These are phyloP conservation scores for Phytopythium kandeliae DNA, from an alignment of 352 stramenopile genomes.

Conservation along the genomic window DNA sequence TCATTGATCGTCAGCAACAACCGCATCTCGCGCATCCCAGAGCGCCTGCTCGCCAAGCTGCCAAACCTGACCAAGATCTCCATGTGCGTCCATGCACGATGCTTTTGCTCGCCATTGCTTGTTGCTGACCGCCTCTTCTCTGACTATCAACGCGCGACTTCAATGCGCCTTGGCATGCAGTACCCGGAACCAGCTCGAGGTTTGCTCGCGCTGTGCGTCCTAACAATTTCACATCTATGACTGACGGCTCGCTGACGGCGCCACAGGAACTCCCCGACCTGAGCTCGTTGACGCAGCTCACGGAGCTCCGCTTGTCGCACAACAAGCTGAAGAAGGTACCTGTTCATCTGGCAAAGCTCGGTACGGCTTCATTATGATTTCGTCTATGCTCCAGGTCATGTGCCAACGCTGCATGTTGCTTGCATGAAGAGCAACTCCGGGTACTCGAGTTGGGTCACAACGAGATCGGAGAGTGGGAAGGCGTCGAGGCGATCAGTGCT, in stretches of 20 bases:
- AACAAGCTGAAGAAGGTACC: slow-evolving; percentile 75
- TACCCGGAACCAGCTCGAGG: slow-evolving; percentile 72
- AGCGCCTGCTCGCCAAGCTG: slow-evolving; percentile 56
- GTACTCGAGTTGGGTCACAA: slow-evolving; percentile 82
- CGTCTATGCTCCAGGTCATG: slow-evolving; percentile 18
- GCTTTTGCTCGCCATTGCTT: not conserved
- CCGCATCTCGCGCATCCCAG: slow-evolving; percentile 57
- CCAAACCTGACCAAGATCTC: slow-evolving; percentile 80
- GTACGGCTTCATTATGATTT: slow-evolving; percentile 22
- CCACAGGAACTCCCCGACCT: slow-evolving; percentile 55
- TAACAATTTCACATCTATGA: not conserved
- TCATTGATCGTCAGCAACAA: slow-evolving; percentile 86
- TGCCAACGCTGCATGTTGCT: slow-evolving; percentile 57
- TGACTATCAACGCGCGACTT: too few species aligned
- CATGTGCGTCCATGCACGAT: slow-evolving; percentile 50
- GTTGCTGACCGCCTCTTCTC: slow-evolving; percentile 1
- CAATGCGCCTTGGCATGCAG: slow-evolving; percentile 25
- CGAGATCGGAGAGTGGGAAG: slow-evolving; percentile 73
- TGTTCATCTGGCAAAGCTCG: slow-evolving; percentile 47
- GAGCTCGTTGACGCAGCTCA: slow-evolving; percentile 53
- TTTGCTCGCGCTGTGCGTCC: not conserved
- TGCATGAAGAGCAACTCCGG: slow-evolving; percentile 54
- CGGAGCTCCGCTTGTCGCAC: slow-evolving; percentile 77
- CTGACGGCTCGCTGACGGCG: not conserved
- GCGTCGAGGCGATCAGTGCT: slow-evolving; percentile 51